phyloP scores from a whole-genome alignment of 2,329 filamentous ascomycete genomes.

The Allantophomopsis lycopodina region DNA sequence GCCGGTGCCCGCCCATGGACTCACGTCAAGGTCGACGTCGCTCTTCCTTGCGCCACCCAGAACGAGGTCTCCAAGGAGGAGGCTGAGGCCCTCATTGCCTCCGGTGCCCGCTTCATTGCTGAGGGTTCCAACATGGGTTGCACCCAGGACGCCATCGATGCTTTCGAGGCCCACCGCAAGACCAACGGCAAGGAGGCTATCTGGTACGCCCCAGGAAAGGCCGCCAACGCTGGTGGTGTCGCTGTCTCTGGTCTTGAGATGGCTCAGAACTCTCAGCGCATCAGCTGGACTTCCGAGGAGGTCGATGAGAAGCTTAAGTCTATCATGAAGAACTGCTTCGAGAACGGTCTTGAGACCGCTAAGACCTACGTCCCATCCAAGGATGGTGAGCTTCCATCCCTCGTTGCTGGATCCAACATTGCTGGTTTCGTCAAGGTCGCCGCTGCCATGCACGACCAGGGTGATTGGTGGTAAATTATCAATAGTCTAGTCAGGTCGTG shows the following conservation, averaged over 20 bases:
- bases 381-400: conserved; percentile 75
- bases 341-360: conserved; percentile 77
- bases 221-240: conserved; percentile 93
- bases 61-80: conserved; percentile 94
- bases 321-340: conserved; percentile 93
- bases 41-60: conserved; percentile 86
- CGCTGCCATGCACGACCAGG: conserved; percentile 88
- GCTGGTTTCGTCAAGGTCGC: conserved; percentile 96
- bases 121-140: conserved; percentile 99
- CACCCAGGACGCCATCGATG: conserved; percentile 86
- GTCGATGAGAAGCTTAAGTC: conserved; percentile 81
- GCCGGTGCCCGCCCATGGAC: conserved; percentile 81
- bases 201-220: conserved; percentile 97
- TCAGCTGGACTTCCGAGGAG: conserved; percentile 78
- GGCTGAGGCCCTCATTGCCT: conserved; percentile 65
- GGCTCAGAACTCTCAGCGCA: conserved; percentile 88
- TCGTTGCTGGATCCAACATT: conserved; percentile 93
- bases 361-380: conserved; percentile 70
- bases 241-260: conserved; percentile 97
- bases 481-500: too few species aligned
- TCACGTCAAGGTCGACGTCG: conserved; percentile 82
- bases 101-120: conserved; percentile 73
- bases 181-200: conserved; percentile 56
- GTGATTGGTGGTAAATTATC: conserved; percentile 64
- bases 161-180: conserved; percentile 71